These are phyloP conservation scores for Fusarium sublunatum DNA, from an alignment of 2,329 filamentous ascomycete genomes.

Conservation along the genomic window DNA sequence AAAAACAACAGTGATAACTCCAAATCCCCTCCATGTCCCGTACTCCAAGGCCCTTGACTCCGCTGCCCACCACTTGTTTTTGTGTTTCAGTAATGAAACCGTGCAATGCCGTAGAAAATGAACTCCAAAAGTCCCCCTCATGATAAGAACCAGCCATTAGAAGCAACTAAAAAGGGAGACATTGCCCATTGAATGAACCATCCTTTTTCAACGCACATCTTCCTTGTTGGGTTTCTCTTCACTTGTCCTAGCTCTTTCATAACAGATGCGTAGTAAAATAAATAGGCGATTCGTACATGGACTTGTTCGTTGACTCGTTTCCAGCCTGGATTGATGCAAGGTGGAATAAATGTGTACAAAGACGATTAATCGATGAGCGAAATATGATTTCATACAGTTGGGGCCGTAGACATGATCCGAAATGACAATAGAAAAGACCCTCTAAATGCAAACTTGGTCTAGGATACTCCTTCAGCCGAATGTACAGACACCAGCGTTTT, in stretches of 20 bases:
- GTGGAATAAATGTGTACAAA: slow-evolving; percentile 4
- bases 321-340: neutral
- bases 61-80: slow-evolving; percentile 13
- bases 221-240: neutral
- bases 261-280: slow-evolving; percentile 15
- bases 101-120: slow-evolving; percentile 9
- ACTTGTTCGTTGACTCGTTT: slow-evolving; percentile 8
- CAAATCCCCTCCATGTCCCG: slow-evolving; percentile 15
- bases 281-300: neutral
- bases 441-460: slow-evolving; percentile 44
- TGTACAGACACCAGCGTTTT: slow-evolving; percentile 28
- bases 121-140: slow-evolving; percentile 10
- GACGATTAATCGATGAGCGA: slow-evolving; percentile 5
- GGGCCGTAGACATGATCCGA: slow-evolving; percentile 14
- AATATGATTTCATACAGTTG: slow-evolving; percentile 12
- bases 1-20: slow-evolving; percentile 30
- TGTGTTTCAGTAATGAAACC: slow-evolving; percentile 20
- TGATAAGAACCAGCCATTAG: neutral
- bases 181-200: neutral
- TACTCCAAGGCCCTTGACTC: slow-evolving; percentile 37
- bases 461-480: slow-evolving; percentile 37
- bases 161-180: neutral
- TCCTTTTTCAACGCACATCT: neutral
- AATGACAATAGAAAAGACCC: slow-evolving; percentile 34
- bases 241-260: neutral